A percentile compares a stretch with the other conserved stretches of the same genome.
Evolutionary conservation across 139 green algal species (phyloP).

Genomic region (Ettlia oleoabundans): DNA sequence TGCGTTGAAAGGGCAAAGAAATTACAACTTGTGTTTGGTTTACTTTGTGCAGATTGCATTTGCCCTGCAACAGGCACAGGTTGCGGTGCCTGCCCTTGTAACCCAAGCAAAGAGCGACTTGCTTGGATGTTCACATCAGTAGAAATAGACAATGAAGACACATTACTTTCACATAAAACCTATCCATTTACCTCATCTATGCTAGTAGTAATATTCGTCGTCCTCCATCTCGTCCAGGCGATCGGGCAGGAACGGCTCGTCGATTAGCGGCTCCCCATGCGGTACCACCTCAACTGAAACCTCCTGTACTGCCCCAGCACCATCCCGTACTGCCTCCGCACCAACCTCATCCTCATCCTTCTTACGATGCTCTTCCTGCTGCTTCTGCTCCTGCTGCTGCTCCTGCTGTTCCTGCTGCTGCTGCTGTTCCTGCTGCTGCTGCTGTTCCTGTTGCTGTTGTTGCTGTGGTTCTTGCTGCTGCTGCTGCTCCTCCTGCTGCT

Average conservation of each 20-base stretch:
- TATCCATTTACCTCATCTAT: neutral
- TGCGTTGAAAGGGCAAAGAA: too few species aligned
- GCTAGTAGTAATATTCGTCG: neutral
- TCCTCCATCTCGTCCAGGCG: neutral
- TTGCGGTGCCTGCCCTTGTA: too few species aligned
- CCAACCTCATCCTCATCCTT: neutral
- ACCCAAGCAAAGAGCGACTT: too few species aligned
- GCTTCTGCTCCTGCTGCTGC: neutral
- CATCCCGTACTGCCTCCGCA: neutral
- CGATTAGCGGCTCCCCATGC: too few species aligned
- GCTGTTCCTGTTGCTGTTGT: neutral
- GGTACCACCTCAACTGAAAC: neutral
- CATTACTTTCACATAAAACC: too few species aligned
- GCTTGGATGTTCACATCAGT: too few species aligned
- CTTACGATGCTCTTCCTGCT: neutral
- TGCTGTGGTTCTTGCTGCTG: too few species aligned
- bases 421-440: neutral
- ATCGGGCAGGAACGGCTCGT: too few species aligned
- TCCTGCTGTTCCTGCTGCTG: constrained; percentile 10
- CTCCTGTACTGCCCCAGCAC: neutral
- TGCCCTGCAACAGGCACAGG: too few species aligned
- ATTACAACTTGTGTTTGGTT: too few species aligned
- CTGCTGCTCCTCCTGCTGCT: constrained; percentile 1
- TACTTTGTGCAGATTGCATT: too few species aligned
- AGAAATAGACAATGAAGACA: too few species aligned